Evolutionary conservation across 2,329 filamentous ascomycete species (phyloP).

Genomic region (Aureobasidium pullulans): DNA sequence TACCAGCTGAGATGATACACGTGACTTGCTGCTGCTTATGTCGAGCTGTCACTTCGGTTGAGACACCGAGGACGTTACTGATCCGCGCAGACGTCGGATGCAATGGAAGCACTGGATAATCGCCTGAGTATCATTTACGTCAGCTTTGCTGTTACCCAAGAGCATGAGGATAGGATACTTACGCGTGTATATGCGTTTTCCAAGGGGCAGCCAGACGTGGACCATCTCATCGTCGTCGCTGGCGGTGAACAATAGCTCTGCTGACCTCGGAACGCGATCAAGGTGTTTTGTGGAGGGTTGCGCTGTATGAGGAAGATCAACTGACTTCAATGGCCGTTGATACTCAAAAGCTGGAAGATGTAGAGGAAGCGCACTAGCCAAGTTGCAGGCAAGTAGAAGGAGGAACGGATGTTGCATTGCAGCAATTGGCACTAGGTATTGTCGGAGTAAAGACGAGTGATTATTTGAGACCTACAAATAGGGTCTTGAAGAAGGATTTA

Average conservation of each 20-base stretch:
- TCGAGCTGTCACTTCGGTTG: neutral
- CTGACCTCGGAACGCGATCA: constrained; percentile 23
- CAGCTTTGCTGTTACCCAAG: neutral
- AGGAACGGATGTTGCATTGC: constrained; percentile 3
- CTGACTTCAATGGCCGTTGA: constrained; percentile 8
- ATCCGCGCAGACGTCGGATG: constrained; percentile 22
- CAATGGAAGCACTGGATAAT: constrained; percentile 22
- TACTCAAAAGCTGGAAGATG: neutral
- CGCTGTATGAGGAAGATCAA: neutral
- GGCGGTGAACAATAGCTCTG: constrained; percentile 24
- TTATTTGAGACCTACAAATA: neutral
- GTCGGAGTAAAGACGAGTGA: neutral
- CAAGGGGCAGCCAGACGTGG: constrained; percentile 27
- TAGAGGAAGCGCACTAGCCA: neutral
- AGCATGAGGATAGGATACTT: constrained; percentile 1
- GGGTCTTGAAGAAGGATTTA: neutral
- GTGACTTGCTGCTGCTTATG: neutral
- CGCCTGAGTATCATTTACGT: constrained; percentile 17
- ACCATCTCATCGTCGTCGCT: constrained; percentile 17
- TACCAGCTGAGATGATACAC: neutral
- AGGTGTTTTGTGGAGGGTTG: constrained; percentile 10
- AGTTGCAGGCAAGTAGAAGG: neutral
- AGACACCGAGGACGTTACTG: neutral
- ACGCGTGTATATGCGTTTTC: constrained; percentile 23
- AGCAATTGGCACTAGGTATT: neutral